Evolutionary conservation across 441 rosid species (phyloP), one percentile per base, ranked within the genome.

Genomic region (Macaranga tanarius): DNA sequence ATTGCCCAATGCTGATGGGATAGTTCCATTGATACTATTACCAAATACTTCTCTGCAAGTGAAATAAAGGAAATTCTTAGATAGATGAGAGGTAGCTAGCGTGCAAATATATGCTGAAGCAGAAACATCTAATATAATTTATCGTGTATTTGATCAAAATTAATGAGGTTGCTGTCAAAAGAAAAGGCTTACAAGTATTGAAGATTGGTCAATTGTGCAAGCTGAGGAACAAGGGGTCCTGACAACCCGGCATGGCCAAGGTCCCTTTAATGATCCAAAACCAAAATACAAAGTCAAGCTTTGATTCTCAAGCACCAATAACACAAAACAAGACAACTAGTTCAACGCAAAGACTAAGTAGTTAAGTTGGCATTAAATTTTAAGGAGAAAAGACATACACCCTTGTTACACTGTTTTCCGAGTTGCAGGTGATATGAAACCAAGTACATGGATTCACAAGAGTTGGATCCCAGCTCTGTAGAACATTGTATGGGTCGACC

Each of bases 381-480:
- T 2, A 10, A 51, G 50, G n/a, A n/a, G 26, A 8, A 51, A 20
- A 47, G 16, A 67, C 85, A 5, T 75, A 82, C 87, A 86, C 64
- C 51, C 89, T 73, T 6, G 10, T 0, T 28, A 84, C 59, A 10
- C 38, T 50, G 76, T 84, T 79, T 0, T 82, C 0, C 9, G 0
- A 0, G 74, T 84, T 75, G 76, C 89, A 86, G 22, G 81, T 80
- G 64, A 86, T 22, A 19, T 86, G 89, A 56, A 23, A 50, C 89
- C 89, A 84, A 47, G 79, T 44, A 75, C 89, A 86, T 31, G 89
- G 87, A 42, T 84, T 83, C 19, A 77, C 54, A 15, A 73, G 64
- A 2, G 79, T 76, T 44, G 81, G 78, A 72, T 86, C 74, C 89
- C 89, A 86, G 79, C 72, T 79, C 31, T 19, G 50, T 2, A 86